Conservation (phyloP, 371 early-diverging fungal species). For the Lichtheimia ramosa region DNA sequence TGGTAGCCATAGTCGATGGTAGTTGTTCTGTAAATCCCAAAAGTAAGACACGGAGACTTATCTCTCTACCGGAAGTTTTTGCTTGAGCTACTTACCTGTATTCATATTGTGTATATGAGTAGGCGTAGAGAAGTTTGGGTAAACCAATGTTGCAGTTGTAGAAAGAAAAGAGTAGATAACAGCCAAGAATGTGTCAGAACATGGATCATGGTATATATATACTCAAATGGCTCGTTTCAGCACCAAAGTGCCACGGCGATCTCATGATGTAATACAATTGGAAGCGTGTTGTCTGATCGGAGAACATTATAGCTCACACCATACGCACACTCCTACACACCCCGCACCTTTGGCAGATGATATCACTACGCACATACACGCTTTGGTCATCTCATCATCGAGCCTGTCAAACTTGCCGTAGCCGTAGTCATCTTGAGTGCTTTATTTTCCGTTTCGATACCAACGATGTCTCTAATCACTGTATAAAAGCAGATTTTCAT, state of each 20-base stretch:
- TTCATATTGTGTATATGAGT: background rate
- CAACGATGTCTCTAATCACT: background rate
- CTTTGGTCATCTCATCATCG: background rate
- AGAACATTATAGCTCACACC: constrained; percentile 5
- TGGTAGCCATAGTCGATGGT: constrained; percentile 13
- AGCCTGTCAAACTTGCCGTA: no score
- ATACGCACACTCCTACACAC: background rate
- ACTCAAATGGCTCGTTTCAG: background rate
- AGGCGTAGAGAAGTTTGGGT: no score
- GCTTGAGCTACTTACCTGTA: constrained; percentile 1
- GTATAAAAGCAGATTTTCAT: background rate
- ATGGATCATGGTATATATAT: background rate
- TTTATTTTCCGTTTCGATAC: constrained; percentile 12
- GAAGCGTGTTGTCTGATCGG: background rate
- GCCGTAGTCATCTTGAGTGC: no score
- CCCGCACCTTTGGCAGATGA: background rate
- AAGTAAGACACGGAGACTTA: constrained; percentile 5
- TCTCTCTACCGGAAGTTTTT: background rate
- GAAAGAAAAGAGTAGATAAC: background rate
- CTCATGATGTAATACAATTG: constrained; percentile 14
- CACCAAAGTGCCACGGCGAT: background rate
- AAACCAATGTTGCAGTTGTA: background rate
- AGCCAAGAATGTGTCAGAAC: background rate
- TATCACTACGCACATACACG: background rate
- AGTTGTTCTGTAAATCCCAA: constrained; percentile 13